phyloP scores from a whole-genome alignment of 2,329 filamentous ascomycete genomes.

The Lecanicillium sp. region DNA sequence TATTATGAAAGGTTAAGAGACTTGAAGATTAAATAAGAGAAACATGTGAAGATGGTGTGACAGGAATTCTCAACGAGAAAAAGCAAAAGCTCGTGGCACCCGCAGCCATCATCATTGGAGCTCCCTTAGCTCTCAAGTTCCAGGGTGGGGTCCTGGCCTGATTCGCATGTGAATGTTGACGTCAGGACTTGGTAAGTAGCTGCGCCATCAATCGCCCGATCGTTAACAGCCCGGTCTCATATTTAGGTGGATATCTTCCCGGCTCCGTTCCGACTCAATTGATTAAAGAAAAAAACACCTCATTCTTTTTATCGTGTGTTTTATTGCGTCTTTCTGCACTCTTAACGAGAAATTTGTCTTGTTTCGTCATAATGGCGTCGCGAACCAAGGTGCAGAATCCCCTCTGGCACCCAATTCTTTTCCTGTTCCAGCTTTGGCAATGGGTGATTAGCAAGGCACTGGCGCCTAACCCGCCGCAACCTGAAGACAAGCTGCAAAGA shows the following conservation, averaged over 20 bases:
- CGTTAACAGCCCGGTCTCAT: neutral
- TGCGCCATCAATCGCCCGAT: neutral
- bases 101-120: too few species aligned
- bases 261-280: too few species aligned
- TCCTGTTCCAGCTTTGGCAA: constrained; percentile 58
- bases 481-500: constrained; percentile 44
- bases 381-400: constrained; percentile 27
- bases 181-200: constrained; percentile 13
- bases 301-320: too few species aligned
- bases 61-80: neutral
- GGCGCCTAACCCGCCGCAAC: constrained; percentile 59
- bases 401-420: constrained; percentile 46
- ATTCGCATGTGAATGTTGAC: constrained; percentile 14
- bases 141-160: neutral
- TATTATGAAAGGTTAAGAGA: too few species aligned
- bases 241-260: too few species aligned
- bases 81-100: neutral
- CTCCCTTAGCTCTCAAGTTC: too few species aligned
- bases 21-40: too few species aligned
- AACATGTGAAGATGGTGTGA: neutral
- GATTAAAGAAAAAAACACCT: too few species aligned
- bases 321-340: too few species aligned
- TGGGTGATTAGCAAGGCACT: constrained; percentile 55
- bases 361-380: constrained; percentile 21
- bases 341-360: too few species aligned